Conservation (phyloP, 768 basidiomycete genomes). For the Fomitopsis pulvina region DNA sequence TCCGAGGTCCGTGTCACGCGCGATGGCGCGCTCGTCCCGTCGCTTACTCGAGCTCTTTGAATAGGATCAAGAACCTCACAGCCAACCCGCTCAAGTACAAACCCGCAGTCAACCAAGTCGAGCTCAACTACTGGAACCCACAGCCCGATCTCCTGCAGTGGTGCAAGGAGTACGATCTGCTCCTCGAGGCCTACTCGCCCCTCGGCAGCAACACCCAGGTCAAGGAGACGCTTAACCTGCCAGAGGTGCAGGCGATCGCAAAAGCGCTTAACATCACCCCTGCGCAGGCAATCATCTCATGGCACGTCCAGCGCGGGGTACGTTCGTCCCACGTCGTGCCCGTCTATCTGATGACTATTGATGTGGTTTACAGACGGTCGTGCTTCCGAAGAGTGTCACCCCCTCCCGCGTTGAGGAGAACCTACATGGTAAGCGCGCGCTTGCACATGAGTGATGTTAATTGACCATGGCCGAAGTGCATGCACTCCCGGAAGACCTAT, state of each 20-base stretch:
- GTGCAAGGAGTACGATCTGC: conserved; percentile 55
- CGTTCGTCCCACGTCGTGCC: neutral
- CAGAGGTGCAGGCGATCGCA: conserved; percentile 56
- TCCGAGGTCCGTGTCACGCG: conserved; percentile 26
- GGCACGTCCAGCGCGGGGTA: conserved; percentile 74
- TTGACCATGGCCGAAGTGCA: conserved; percentile 21
- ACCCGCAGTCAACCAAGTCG: conserved; percentile 75
- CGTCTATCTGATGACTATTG: neutral
- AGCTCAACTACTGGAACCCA: conserved; percentile 74
- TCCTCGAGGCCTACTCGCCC: conserved; percentile 75
- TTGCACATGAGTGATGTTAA: no score
- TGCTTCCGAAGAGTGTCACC: conserved; percentile 74
- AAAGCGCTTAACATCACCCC: conserved; percentile 61
- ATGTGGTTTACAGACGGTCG: conserved; percentile 42
- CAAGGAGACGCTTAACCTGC: conserved; percentile 48
- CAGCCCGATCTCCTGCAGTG: conserved; percentile 70
- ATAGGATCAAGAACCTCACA: conserved; percentile 54
- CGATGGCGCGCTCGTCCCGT: neutral
- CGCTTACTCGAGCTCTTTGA: neutral
- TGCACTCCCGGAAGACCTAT: conserved; percentile 29
- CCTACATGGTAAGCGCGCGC: conserved; percentile 39
- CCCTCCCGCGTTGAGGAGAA: conserved; percentile 66
- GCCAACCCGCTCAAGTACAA: conserved; percentile 51
- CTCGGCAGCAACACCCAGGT: conserved; percentile 59
- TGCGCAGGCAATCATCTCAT: conserved; percentile 68